Base-by-base conservation (phyloP, 139 green algal genomes). In the Micractinium conductrix region DNA sequence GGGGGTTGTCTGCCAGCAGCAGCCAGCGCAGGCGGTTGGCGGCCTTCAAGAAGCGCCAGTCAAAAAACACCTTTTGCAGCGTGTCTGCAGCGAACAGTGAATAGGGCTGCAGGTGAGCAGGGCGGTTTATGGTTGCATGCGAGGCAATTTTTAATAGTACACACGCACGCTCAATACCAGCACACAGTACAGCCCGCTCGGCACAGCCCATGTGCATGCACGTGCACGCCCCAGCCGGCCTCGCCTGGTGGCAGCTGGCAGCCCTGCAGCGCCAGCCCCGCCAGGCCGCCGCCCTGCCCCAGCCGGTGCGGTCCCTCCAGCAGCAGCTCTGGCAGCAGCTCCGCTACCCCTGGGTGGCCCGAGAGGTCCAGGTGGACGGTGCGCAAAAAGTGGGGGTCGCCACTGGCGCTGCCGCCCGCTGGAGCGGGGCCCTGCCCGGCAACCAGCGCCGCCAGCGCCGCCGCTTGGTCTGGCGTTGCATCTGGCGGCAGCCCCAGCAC, bases 311-410 rank as follows among this genome's bases (percentile, higher is more conserved):
- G 74, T 16, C 30, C 74, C 4, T 80, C 74, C 19, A 53, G 24
- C 76, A 82, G 76, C 38, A 82, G 45, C 38, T 73, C 58, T 16
- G 5, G 4, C 55, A 82, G 38, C 40, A 60, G 76, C 38, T 6
- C 26, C 14, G 42, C 37, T 28, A 26, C 21, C n/a, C 72, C 26
- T 4, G 38, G 14, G 9, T 73, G 58, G 37, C 76, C 40, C 0
- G 76, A 82, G 21, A 82, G 38, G 40, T 82, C 76, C 16, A 82
- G 58, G 76, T 82, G 76, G 38, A 71, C 26, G 7, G 55, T 73
- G 53, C 58, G 76, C 38, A 82, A 19, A 28, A 55, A 82, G 28
- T 0, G 65, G 14, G 65, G n/a, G 53, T 2, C 53, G 10, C 28
- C 37, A 12, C 30, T 78, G 71, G 19, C 43, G 37, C 71, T 63